A percentile compares a stretch with the other conserved stretches of the same genome.
These are phyloP conservation scores for Arctostaphylos glauca DNA, from an alignment of 148 eudicot species.

Conservation along the genomic window DNA sequence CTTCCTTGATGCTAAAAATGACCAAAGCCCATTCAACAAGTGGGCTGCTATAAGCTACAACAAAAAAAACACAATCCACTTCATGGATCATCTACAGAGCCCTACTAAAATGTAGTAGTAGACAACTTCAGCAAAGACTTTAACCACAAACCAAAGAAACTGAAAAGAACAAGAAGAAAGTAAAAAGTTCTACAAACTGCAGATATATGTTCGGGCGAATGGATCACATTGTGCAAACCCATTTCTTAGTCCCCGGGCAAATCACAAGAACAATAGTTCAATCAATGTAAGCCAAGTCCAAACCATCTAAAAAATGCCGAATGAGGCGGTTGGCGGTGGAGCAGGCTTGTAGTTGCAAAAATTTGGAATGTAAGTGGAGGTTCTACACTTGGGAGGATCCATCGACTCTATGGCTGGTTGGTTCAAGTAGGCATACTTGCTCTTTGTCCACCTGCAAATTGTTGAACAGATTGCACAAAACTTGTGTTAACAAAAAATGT, in stretches of 20 bases:
- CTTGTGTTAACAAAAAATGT: background rate
- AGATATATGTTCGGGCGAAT: background rate
- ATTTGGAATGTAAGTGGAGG: slow-evolving; percentile 42
- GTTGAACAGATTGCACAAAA: background rate
- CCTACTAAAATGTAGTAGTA: background rate
- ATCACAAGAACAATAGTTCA: background rate
- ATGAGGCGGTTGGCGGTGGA: slow-evolving; percentile 18
- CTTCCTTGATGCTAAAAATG: background rate
- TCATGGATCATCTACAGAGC: background rate
- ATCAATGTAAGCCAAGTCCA: background rate
- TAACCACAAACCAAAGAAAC: background rate
- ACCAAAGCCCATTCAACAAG: background rate
- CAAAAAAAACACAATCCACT: background rate
- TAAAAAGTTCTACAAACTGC: background rate
- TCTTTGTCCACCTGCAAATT: slow-evolving; percentile 81
- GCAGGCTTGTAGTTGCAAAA: slow-evolving; percentile 33
- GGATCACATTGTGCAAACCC: background rate
- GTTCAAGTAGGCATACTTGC: slow-evolving; percentile 75
- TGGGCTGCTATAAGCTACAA: background rate
- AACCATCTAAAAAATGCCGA: slow-evolving; percentile 18
- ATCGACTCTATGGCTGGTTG: slow-evolving; percentile 48
- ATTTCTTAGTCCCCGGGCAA: background rate
- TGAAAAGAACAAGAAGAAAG: background rate
- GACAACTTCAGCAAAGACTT: background rate
- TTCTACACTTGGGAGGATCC: slow-evolving; percentile 25